Evolutionary conservation across 371 early-diverging fungal species (phyloP), one percentile per base, ranked within the genome.

Genomic region (Modicella reniformis): DNA sequence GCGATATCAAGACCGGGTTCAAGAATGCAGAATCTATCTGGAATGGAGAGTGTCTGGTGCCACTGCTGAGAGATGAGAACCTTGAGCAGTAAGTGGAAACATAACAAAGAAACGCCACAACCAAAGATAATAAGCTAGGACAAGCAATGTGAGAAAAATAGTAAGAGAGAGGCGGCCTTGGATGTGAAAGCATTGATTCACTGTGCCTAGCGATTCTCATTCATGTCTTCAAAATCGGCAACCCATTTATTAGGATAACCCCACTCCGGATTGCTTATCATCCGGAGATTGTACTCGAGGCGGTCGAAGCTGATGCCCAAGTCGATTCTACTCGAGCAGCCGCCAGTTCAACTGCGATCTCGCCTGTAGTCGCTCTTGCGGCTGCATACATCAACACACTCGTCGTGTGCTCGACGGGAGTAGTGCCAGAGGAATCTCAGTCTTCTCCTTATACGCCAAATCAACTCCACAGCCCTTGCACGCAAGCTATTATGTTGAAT

Each of bases 271-370:
- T 62, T 28, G 62, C 25, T 0, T 47, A 52, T 33, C 40, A 40
- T 34, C 62, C 62, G 37, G 41, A 40, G 21, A 25, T 37, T 8
- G 62, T 62, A 15, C 40, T 62, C 37, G 26, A 62, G 15, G 60
- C 34, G 10, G 50, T 28, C 17, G 53, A 28, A 9, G 29, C 53
- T 10, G 6, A 15, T 1, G 9, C 32, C 23, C 53, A 10, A 19
- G 12, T 17, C 17, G 44, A 44, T 44, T 17, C 17, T 12, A 44
- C 3, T 44, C 17, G 44, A n/a, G n/a, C 12, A 12, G 44, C 44
- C 44, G 17, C 6, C 44, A 44, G n/a, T n/a, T 37, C 37, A 37
- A 37, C 8, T 8, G 44, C 44, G 17, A 44, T 44, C 44, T 37
- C 37, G 6, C 37, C 37, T 8, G 37, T 6, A 37, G 17, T 17